These are phyloP conservation scores for Porcisia deanei DNA, from an alignment of 208 protist species.

Conservation along the genomic window DNA sequence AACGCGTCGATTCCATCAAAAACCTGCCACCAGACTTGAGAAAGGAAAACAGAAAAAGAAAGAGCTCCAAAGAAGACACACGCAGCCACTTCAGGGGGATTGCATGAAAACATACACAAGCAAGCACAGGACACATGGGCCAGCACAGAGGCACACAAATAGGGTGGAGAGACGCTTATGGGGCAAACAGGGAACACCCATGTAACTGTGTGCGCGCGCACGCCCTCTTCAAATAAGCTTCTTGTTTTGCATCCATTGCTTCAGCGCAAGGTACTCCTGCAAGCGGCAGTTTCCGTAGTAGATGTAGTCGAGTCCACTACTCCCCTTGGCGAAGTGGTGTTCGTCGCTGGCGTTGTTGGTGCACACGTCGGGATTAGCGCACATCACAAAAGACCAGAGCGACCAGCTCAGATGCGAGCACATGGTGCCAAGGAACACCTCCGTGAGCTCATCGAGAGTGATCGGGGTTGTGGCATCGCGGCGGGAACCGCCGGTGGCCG, in stretches of 20 bases:
- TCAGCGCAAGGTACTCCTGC: slow-evolving; percentile 75
- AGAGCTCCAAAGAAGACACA: background rate
- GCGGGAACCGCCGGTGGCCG: background rate
- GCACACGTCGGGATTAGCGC: slow-evolving; percentile 52
- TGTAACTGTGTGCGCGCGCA: background rate
- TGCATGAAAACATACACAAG: background rate
- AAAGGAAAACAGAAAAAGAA: background rate
- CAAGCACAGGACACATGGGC: background rate
- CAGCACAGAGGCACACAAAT: background rate
- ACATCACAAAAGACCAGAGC: slow-evolving; percentile 79
- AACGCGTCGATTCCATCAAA: background rate
- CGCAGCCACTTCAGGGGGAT: no score
- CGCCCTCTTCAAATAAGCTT: slow-evolving; percentile 32
- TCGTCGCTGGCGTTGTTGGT: slow-evolving; percentile 50
- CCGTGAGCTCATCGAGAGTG: slow-evolving; percentile 53
- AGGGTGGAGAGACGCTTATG: background rate
- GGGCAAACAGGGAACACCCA: background rate
- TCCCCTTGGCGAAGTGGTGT: slow-evolving; percentile 65
- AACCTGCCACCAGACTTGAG: background rate
- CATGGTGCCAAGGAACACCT: slow-evolving; percentile 83
- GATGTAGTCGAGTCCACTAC: slow-evolving; percentile 84
- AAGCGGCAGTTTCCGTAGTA: slow-evolving; percentile 78
- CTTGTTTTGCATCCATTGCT: slow-evolving; percentile 60
- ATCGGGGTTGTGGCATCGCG: slow-evolving; percentile 22
- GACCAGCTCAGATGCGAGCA: slow-evolving; percentile 77